phyloP scores from a whole-genome alignment of 352 stramenopile species.

The Thalassiosira allenii region DNA sequence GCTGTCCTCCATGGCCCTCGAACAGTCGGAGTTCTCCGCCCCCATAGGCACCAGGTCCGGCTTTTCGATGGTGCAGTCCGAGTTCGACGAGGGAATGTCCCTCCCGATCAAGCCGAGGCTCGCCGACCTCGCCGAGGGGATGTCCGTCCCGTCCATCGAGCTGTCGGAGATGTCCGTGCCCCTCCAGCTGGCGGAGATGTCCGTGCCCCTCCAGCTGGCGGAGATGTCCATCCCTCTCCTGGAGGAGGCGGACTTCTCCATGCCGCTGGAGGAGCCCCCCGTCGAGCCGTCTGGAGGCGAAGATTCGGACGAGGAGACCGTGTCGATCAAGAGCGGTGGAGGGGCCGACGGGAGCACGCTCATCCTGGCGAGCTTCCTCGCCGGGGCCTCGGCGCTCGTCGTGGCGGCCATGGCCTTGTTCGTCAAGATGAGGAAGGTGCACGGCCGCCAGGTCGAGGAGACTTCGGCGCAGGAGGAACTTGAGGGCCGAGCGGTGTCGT shows the following conservation, averaged over 20 bases:
- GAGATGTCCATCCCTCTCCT: constrained; percentile 74
- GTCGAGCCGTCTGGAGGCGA: constrained; percentile 2
- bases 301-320: background rate
- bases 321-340: constrained; percentile 9
- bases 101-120: too few species aligned
- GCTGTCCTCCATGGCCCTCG: too few species aligned
- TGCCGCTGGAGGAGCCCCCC: constrained; percentile 3
- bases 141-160: too few species aligned
- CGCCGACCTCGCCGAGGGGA: too few species aligned
- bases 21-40: too few species aligned
- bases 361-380: constrained; percentile 32
- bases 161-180: too few species aligned
- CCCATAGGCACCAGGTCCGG: too few species aligned
- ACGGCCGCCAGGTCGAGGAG: constrained; percentile 8
- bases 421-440: constrained; percentile 29
- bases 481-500: constrained; percentile 2
- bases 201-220: constrained; percentile 75
- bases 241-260: constrained; percentile 67
- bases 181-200: constrained; percentile 79
- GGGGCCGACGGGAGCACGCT: constrained; percentile 12
- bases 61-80: too few species aligned
- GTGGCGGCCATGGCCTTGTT: constrained; percentile 27
- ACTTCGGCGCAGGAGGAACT: background rate
- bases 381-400: constrained; percentile 34
- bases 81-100: too few species aligned